Conservation (phyloP, 2,329 filamentous ascomycete genomes). For the Fusarium nelsonii region DNA sequence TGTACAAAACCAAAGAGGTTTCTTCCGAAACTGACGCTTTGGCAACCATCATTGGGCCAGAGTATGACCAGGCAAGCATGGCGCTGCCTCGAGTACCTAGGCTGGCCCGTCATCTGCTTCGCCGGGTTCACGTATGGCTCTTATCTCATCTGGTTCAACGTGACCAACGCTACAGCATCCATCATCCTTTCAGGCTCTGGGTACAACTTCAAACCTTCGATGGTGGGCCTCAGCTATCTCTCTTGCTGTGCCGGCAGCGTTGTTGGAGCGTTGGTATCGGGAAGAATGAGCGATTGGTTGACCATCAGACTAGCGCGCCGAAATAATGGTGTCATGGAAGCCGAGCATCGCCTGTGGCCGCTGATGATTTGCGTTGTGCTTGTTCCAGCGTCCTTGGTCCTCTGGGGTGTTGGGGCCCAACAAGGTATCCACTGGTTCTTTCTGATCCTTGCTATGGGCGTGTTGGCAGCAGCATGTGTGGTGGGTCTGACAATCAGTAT, state of each 20-base stretch:
- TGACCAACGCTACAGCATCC: slow-evolving; percentile 59
- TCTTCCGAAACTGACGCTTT: slow-evolving; percentile 57
- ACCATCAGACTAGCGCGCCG: slow-evolving; percentile 55
- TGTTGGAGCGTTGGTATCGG: slow-evolving; percentile 49
- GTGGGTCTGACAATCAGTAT: slow-evolving; percentile 55
- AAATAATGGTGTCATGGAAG: slow-evolving; percentile 57
- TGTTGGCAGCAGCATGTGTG: slow-evolving; percentile 51
- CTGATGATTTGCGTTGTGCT: slow-evolving; percentile 50
- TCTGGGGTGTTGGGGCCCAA: slow-evolving; percentile 54
- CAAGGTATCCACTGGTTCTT: slow-evolving; percentile 58
- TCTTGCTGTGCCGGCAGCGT: slow-evolving; percentile 53
- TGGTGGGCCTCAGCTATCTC: slow-evolving; percentile 56
- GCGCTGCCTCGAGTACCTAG: slow-evolving; percentile 54
- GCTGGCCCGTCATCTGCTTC: slow-evolving; percentile 59
- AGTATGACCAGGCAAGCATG: slow-evolving; percentile 54
- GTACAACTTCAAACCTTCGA: slow-evolving; percentile 55
- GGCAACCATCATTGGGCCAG: slow-evolving; percentile 52
- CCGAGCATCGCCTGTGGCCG: slow-evolving; percentile 58
- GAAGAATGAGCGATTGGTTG: slow-evolving; percentile 54
- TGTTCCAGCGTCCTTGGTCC: slow-evolving; percentile 48
- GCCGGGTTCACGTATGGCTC: slow-evolving; percentile 58
- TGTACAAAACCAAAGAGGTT: slow-evolving; percentile 53
- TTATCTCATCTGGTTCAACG: slow-evolving; percentile 59
- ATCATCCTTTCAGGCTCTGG: slow-evolving; percentile 55
- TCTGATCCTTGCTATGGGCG: slow-evolving; percentile 56